phyloP scores from a whole-genome alignment of 2,329 filamentous ascomycete species.

The Tolypocladium album region DNA sequence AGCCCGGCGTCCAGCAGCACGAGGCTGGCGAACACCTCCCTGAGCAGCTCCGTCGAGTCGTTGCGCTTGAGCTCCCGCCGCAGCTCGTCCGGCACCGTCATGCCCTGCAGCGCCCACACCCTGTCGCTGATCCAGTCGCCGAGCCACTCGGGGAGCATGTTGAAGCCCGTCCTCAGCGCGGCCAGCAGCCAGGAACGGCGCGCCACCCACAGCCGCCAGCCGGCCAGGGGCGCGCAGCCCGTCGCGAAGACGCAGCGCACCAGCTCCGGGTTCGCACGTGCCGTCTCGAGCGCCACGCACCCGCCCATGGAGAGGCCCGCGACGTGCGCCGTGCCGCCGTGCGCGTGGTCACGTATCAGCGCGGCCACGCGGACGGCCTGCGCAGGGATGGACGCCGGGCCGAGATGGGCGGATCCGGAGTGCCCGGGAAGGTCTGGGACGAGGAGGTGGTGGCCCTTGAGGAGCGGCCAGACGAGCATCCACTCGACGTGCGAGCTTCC shows the following conservation, averaged over 20 bases:
- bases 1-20: neutral
- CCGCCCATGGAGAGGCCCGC: conserved; percentile 30
- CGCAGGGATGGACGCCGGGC: conserved; percentile 18
- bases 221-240: conserved; percentile 18
- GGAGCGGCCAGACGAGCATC: conserved; percentile 19
- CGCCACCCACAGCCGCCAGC: conserved; percentile 13
- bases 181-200: conserved; percentile 7
- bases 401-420: conserved; percentile 21
- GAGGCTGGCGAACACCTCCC: conserved; percentile 1
- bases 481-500: conserved; percentile 23
- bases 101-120: neutral
- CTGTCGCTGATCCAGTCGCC: conserved; percentile 8
- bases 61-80: neutral
- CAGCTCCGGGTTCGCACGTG: conserved; percentile 23
- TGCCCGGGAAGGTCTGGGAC: conserved; percentile 27
- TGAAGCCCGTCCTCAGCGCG: conserved; percentile 11
- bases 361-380: conserved; percentile 21
- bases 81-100: neutral
- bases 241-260: conserved; percentile 23
- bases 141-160: conserved; percentile 13
- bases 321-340: conserved; percentile 24
- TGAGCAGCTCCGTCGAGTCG: neutral
- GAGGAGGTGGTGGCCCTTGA: conserved; percentile 27
- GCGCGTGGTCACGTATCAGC: conserved; percentile 23
- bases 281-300: conserved; percentile 17